Conservation (phyloP, 1,284 basidiomycete species). For the Leccinum laetum region DNA sequence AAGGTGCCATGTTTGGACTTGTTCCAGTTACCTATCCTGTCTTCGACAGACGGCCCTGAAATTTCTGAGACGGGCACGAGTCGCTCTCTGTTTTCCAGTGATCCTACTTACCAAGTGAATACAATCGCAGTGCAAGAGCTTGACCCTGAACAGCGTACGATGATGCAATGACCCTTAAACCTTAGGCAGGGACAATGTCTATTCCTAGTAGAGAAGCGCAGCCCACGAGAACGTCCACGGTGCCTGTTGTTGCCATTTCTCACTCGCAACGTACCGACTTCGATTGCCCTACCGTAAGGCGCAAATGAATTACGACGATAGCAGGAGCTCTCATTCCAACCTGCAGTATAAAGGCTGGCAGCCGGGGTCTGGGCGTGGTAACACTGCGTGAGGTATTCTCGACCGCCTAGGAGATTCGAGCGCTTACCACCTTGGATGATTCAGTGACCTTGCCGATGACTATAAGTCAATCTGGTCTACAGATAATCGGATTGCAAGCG, state of each 20-base stretch:
- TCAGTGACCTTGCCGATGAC: slow-evolving; percentile 8
- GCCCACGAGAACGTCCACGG: background rate
- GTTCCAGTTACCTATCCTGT: background rate
- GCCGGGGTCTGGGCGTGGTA: background rate
- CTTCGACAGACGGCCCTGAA: background rate
- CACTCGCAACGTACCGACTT: background rate
- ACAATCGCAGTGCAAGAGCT: background rate
- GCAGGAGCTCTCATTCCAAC: background rate
- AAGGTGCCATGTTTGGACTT: background rate
- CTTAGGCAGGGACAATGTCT: background rate
- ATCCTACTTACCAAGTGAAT: background rate
- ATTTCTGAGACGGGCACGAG: background rate
- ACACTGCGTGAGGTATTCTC: slow-evolving; percentile 7
- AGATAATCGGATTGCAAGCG: background rate
- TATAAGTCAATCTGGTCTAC: slow-evolving; percentile 3
- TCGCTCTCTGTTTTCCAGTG: background rate
- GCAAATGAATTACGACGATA: slow-evolving; percentile 13
- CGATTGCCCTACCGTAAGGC: background rate
- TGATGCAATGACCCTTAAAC: background rate
- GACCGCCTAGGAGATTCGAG: background rate
- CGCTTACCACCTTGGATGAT: slow-evolving; percentile 1
- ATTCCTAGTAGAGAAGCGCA: background rate
- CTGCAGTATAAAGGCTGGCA: background rate
- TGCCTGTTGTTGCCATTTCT: background rate
- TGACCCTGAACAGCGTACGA: background rate